Evolutionary conservation across 495 filamentous ascomycete species (phyloP), one percentile per base, ranked within the genome.

Genomic region (Podospora pseudocomata): DNA sequence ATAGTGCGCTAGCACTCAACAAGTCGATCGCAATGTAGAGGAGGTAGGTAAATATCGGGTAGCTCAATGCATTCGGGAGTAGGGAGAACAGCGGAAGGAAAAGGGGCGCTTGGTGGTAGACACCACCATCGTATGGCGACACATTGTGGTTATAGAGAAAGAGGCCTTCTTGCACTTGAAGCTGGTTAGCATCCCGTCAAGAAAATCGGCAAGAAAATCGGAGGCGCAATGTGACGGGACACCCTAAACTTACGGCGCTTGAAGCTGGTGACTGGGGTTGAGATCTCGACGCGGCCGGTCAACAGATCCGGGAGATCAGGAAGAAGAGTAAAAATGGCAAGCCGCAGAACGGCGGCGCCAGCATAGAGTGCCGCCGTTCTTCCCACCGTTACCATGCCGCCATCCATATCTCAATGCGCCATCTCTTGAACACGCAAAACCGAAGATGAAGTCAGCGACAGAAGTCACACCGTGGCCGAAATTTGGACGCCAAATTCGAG

Each of bases 111-210:
- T 99, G 95, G 82, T 99, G 93, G 79, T 92, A 99, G 77, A 98
- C 92, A 67, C 95, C 95, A 66, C 95, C 95, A 78, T 99, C 94
- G 79, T 98, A 99, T 0, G 95, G 95, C 62, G 93, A 97, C 28
- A 97, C 92, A 84, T 97, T 95, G 73, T 94, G 92, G 64, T 90
- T 94, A 74, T 98, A 97, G 4, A 99, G 88, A 75, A 96, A 98
- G 60, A 99, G 83, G 32, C 95, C 95, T 81, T 99, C 95, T 80
- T 97, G 93, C 63, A 99, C 93, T 97, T 9, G 65, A 30, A 16
- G 18, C n/a, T 34, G 26, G 5, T 49, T 20, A 57, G 67, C 66
- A 60, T 68, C 62, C 59, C 30, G 49, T 60, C n/a, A 65, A 64
- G 30, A 63, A 15, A 60, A 26, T 19, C 16, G 30, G 4, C 4